Percentiles rank a stretch among this genome's conserved stretches.
Evolutionary conservation across 2,329 filamentous ascomycete species (phyloP).

Genomic region (Myriosclerotinia curreyana): DNA sequence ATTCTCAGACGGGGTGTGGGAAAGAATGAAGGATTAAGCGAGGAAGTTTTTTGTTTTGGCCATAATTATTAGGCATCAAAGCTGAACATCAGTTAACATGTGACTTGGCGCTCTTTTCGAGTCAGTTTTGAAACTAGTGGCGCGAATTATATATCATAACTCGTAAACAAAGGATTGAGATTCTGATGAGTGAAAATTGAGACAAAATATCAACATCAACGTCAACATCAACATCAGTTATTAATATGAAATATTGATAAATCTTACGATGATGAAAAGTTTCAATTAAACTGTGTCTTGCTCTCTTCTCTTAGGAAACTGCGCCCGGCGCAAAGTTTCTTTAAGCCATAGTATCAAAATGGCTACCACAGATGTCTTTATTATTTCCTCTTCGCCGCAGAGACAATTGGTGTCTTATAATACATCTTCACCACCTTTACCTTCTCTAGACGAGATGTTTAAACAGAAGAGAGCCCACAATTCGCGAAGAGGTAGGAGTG

Average conservation of each 20-base stretch:
- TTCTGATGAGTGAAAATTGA: background rate
- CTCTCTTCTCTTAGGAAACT: conserved; percentile 26
- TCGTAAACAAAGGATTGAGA: conserved; percentile 10
- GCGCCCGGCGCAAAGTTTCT: conserved; percentile 32
- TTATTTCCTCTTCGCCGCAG: conserved; percentile 30
- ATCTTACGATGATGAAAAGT: conserved; percentile 17
- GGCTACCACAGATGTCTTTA: conserved; percentile 40
- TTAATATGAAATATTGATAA: background rate
- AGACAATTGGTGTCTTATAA: conserved; percentile 27
- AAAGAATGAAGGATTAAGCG: conserved; percentile 22
- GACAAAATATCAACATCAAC: background rate
- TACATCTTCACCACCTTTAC: conserved; percentile 42
- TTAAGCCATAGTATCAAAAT: conserved; percentile 38
- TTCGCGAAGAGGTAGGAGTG: conserved; percentile 42
- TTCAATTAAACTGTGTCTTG: conserved; percentile 30
- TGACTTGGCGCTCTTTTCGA: conserved; percentile 20
- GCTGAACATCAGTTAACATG: background rate
- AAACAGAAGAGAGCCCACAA: conserved; percentile 39
- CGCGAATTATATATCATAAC: conserved; percentile 7
- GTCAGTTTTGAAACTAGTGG: conserved; percentile 4
- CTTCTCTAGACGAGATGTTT: conserved; percentile 50
- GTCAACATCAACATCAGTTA: background rate
- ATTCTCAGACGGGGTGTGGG: no score
- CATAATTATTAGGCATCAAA: conserved; percentile 1
- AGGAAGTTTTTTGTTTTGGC: conserved; percentile 17